Evolutionary conservation across 352 stramenopile genomes (phyloP).

Genomic region (Pythium pyrilobum): DNA sequence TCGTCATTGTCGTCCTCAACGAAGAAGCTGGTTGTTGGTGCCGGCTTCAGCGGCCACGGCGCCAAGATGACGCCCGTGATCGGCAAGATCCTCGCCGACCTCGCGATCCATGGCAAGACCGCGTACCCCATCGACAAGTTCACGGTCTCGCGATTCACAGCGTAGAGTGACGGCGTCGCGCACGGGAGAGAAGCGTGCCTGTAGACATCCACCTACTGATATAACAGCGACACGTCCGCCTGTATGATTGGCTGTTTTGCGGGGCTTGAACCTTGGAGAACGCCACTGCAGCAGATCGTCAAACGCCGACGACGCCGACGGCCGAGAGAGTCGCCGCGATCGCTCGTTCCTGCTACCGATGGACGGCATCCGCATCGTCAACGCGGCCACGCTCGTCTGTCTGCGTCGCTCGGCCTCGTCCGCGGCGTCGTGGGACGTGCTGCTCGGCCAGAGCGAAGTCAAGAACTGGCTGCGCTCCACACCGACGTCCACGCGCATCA

Average conservation of each 20-base stretch:
- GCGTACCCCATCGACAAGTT: slow-evolving; percentile 34
- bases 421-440: slow-evolving; percentile 41
- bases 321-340: too few relatives aligned
- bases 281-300: neutral
- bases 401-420: slow-evolving; percentile 17
- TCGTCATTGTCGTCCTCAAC: neutral
- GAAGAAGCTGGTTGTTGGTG: slow-evolving; percentile 58
- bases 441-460: slow-evolving; percentile 57
- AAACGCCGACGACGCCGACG: neutral
- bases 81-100: slow-evolving; percentile 68
- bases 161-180: neutral
- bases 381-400: slow-evolving; percentile 31
- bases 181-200: too few relatives aligned
- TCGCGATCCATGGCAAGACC: slow-evolving; percentile 48
- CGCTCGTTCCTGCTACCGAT: neutral
- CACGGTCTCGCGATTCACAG: neutral
- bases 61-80: slow-evolving; percentile 86
- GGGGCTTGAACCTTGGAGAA: slow-evolving; percentile 3
- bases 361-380: slow-evolving; percentile 25
- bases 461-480: slow-evolving; percentile 65
- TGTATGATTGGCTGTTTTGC: slow-evolving; percentile 6
- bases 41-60: slow-evolving; percentile 77
- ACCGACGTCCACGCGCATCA: slow-evolving; percentile 30
- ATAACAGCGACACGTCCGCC: neutral
- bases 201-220: neutral